Conservation (phyloP, 2,329 filamentous ascomycete species). For the Exophiala aquamarina region DNA sequence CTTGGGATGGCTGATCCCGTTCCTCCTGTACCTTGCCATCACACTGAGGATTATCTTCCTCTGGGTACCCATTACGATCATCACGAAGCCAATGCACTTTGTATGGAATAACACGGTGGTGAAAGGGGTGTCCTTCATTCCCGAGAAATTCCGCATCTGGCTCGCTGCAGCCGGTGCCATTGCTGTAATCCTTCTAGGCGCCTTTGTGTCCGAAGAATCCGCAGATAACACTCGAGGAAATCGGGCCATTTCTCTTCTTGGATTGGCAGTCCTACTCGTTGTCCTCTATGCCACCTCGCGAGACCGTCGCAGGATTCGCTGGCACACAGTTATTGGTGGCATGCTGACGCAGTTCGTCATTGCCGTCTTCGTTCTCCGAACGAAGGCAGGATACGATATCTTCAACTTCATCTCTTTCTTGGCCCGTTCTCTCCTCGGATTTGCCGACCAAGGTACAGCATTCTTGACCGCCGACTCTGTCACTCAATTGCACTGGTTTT, state of each 20-base stretch:
- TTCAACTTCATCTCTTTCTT: slow-evolving; percentile 83
- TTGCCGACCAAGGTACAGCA: slow-evolving; percentile 68
- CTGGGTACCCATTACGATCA: slow-evolving; percentile 66
- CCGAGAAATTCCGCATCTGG: slow-evolving; percentile 64
- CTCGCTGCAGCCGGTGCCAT: slow-evolving; percentile 65
- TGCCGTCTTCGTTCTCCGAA: slow-evolving; percentile 83
- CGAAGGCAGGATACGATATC: slow-evolving; percentile 79
- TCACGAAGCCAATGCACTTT: slow-evolving; percentile 66
- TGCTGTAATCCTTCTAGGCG: slow-evolving; percentile 72
- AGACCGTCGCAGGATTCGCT: slow-evolving; percentile 60
- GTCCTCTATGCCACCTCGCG: slow-evolving; percentile 70
- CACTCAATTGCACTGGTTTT: slow-evolving; percentile 62
- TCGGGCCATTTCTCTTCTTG: slow-evolving; percentile 78
- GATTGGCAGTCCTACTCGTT: slow-evolving; percentile 69
- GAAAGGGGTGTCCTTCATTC: slow-evolving; percentile 61
- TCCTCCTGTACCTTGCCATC: slow-evolving; percentile 75
- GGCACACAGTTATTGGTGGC: slow-evolving; percentile 82
- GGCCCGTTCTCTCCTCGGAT: slow-evolving; percentile 72
- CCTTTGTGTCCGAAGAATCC: slow-evolving; percentile 70
- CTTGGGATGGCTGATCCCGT: slow-evolving; percentile 79
- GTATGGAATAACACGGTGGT: slow-evolving; percentile 67
- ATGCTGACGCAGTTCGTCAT: slow-evolving; percentile 88
- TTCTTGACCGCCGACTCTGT: slow-evolving; percentile 64
- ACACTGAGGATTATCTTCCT: slow-evolving; percentile 72
- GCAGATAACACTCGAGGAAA: slow-evolving; percentile 76